A percentile compares a stretch with the other conserved stretches of the same genome.
Conservation (phyloP, 1,284 basidiomycete genomes). For the Leucocoprinus gongylophorus region DNA sequence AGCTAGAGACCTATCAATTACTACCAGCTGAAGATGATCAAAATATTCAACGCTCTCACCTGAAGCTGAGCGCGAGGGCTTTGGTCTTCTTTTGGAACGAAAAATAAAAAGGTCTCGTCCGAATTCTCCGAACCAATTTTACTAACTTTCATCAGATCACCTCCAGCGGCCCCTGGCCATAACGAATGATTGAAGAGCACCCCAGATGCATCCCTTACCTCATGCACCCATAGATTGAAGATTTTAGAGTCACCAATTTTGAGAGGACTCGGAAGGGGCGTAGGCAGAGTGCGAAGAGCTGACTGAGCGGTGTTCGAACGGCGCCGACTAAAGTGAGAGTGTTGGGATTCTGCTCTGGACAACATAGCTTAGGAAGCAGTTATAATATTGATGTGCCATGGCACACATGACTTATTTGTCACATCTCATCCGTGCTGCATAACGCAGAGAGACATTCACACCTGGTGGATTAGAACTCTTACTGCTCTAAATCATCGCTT, state of each 20-base stretch:
- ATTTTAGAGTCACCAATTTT: conserved; percentile 53
- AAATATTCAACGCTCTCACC: conserved; percentile 30
- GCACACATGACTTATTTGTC: no score
- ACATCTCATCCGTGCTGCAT: no score
- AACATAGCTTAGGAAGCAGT: no score
- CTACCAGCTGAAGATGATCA: background rate
- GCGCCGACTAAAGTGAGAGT: conserved; percentile 48
- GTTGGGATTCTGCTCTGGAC: conserved; percentile 56
- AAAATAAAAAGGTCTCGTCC: conserved; percentile 52
- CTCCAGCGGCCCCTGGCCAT: conserved; percentile 70
- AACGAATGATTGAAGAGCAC: conserved; percentile 56
- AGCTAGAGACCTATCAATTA: conserved; percentile 39
- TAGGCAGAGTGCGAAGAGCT: conserved; percentile 37
- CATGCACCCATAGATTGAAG: conserved; percentile 69
- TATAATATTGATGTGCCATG: no score
- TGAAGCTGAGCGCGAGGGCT: conserved; percentile 56
- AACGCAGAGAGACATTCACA: no score
- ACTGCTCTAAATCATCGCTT: no score
- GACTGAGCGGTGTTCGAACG: conserved; percentile 70
- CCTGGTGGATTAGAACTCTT: no score
- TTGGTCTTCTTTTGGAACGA: conserved; percentile 56
- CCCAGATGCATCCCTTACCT: conserved; percentile 47
- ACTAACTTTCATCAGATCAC: conserved; percentile 59
- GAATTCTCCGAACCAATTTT: conserved; percentile 26
- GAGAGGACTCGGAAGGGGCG: conserved; percentile 33